Evolutionary conservation across 2,329 filamentous ascomycete species (phyloP).

Genomic region (Ophiostoma sp.): DNA sequence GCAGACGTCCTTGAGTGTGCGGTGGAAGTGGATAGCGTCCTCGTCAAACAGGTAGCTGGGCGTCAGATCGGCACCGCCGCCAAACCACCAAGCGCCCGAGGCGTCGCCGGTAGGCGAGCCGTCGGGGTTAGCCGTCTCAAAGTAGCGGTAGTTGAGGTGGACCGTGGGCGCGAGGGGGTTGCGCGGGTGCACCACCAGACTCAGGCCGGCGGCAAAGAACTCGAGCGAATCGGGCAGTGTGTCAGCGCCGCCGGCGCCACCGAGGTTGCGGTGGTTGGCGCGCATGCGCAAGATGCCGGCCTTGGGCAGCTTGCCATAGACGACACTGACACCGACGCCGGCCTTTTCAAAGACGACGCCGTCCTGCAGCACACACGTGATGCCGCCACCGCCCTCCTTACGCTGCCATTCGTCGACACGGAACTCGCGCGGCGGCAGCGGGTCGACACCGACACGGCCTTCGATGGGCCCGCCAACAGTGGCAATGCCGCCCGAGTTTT

Average conservation of each 20-base stretch:
- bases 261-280: constrained; percentile 87
- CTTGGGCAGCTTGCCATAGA: constrained; percentile 85
- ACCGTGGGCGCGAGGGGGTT: constrained; percentile 98
- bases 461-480: constrained; percentile 21
- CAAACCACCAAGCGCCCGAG: constrained; percentile 94
- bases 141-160: constrained; percentile 97
- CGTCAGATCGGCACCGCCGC: constrained; percentile 89
- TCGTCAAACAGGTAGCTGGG: constrained; percentile 94
- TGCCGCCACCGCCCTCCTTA: constrained; percentile 83
- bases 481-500: constrained; percentile 26
- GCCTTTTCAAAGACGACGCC: constrained; percentile 98
- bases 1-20: constrained; percentile 84
- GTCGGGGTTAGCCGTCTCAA: constrained; percentile 85
- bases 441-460: constrained; percentile 40
- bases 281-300: constrained; percentile 89
- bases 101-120: constrained; percentile 53
- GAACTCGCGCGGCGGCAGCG: constrained; percentile 50
- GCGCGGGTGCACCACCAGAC: constrained; percentile 83
- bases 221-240: constrained; percentile 65
- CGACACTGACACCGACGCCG: constrained; percentile 89
- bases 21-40: constrained; percentile 95
- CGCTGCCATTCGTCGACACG: constrained; percentile 80
- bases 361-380: constrained; percentile 90
- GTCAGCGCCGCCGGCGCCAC: constrained; percentile 46
- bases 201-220: constrained; percentile 93